Conservation (phyloP, 208 protist species). For the Wallacemonas sp. region DNA sequence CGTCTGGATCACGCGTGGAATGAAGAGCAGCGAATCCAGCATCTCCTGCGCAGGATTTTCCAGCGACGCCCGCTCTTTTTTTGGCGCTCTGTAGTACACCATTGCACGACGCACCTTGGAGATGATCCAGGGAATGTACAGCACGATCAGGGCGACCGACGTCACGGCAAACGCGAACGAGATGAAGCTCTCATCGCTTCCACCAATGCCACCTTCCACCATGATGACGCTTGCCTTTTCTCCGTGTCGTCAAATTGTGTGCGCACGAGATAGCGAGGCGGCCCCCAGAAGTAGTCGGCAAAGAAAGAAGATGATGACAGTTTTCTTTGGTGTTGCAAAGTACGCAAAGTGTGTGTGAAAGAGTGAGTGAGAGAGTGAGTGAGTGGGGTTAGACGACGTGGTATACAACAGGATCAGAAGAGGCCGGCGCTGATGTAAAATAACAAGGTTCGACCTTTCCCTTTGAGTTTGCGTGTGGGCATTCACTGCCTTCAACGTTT, state of each 20-base stretch:
- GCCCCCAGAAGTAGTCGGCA: not conserved
- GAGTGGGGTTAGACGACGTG: too few species aligned
- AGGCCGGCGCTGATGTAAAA: too few species aligned
- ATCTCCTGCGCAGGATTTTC: conserved; percentile 65
- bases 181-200: conserved; percentile 89
- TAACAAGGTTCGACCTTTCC: too few species aligned
- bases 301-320: not conserved
- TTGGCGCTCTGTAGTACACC: conserved; percentile 63
- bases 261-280: too few species aligned
- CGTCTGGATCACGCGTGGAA: conserved; percentile 47
- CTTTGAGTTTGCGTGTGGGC: too few species aligned
- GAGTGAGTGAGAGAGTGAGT: not conserved
- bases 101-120: conserved; percentile 42
- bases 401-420: too few species aligned
- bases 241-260: too few species aligned
- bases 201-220: conserved; percentile 61
- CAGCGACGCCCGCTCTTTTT: conserved; percentile 44
- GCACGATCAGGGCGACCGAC: conserved; percentile 79
- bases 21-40: conserved; percentile 60
- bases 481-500: too few species aligned
- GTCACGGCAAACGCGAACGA: conserved; percentile 87
- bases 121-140: conserved; percentile 90
- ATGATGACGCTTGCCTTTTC: too few species aligned
- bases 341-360: not conserved
- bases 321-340: not conserved